These are phyloP conservation scores for Hymenochaete sp. DNA, from an alignment of 1,284 basidiomycete species.

Conservation along the genomic window DNA sequence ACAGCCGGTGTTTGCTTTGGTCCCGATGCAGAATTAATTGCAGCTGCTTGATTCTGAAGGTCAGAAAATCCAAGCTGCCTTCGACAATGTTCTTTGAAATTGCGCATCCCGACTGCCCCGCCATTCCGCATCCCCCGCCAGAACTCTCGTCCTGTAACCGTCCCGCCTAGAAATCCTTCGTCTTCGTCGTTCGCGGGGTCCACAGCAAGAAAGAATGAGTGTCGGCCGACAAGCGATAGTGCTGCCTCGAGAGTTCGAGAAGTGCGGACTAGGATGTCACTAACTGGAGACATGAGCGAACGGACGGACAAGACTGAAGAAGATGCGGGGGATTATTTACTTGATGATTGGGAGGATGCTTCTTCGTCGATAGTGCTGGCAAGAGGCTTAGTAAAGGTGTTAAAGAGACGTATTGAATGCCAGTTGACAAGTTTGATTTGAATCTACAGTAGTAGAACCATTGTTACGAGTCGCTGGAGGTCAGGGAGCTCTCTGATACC, in stretches of 20 bases:
- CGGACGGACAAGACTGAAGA: too few species aligned
- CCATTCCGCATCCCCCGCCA: slow-evolving; percentile 53
- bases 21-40: slow-evolving; percentile 8
- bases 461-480: too few species aligned
- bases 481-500: too few species aligned
- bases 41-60: too few species aligned
- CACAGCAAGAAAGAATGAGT: slow-evolving; percentile 54
- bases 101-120: slow-evolving; percentile 44
- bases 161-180: slow-evolving; percentile 54
- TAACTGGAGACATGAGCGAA: slow-evolving; percentile 33
- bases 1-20: slow-evolving; percentile 30
- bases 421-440: slow-evolving; percentile 45
- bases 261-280: slow-evolving; percentile 36
- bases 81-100: slow-evolving; percentile 42
- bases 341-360: too few species aligned
- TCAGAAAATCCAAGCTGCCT: too few species aligned
- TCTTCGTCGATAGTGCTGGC: too few species aligned
- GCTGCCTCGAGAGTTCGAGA: slow-evolving; percentile 47
- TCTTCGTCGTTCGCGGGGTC: slow-evolving; percentile 39
- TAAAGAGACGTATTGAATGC: slow-evolving; percentile 48
- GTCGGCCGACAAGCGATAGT: slow-evolving; percentile 37
- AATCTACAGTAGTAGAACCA: slow-evolving; percentile 33
- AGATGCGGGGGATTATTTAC: too few species aligned
- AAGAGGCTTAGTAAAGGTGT: too few species aligned
- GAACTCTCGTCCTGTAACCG: slow-evolving; percentile 48